Conservation (phyloP, 2,329 filamentous ascomycete genomes). For the Xylaria sp. region DNA sequence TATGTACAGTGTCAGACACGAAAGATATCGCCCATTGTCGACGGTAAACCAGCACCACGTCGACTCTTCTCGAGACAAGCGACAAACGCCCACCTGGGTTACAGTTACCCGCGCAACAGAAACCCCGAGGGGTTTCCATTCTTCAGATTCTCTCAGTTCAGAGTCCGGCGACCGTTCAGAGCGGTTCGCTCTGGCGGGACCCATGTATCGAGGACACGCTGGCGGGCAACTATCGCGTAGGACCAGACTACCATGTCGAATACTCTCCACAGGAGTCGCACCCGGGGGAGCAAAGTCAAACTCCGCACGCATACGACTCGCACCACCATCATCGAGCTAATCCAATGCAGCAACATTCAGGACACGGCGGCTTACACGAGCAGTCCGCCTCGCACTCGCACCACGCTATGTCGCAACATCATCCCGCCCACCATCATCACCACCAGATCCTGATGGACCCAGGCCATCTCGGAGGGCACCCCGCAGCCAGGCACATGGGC, state of each 20-base stretch:
- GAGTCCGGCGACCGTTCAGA: conserved; percentile 72
- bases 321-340: conserved; percentile 54
- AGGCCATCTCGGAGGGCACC: conserved; percentile 58
- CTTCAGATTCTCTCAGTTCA: conserved; percentile 65
- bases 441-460: conserved; percentile 64
- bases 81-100: conserved; percentile 38
- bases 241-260: conserved; percentile 74
- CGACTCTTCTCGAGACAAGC: conserved; percentile 42
- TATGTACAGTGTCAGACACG: conserved; percentile 45
- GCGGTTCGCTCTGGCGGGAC: conserved; percentile 78
- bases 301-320: conserved; percentile 66
- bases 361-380: conserved; percentile 54
- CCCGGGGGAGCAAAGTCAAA: conserved; percentile 68
- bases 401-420: conserved; percentile 51
- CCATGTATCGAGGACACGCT: conserved; percentile 74
- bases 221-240: conserved; percentile 76
- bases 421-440: conserved; percentile 57
- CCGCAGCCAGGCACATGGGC: conserved; percentile 52
- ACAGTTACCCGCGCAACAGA: conserved; percentile 45
- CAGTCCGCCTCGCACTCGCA: conserved; percentile 47
- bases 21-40: conserved; percentile 39
- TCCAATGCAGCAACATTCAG: conserved; percentile 57
- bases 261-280: conserved; percentile 72
- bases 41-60: conserved; percentile 40
- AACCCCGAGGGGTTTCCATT: conserved; percentile 61